Conservation (phyloP, 208 protist genomes). For the Trypanosoma conorhini region DNA sequence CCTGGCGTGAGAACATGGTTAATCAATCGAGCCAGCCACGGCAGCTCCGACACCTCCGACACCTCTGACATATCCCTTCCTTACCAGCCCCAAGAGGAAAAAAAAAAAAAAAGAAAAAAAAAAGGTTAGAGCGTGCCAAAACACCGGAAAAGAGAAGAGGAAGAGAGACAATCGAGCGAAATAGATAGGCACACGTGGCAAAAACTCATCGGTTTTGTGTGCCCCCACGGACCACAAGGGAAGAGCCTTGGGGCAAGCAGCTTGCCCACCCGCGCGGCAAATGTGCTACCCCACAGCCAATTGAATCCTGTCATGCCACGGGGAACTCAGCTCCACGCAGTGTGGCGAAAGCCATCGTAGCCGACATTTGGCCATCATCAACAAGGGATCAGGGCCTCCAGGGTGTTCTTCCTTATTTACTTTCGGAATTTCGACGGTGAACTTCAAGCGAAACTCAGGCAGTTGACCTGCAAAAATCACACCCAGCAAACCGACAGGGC, state of each 20-base stretch:
- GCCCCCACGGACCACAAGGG: not conserved
- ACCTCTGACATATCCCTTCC: not conserved
- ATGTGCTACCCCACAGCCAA: conserved; percentile 32
- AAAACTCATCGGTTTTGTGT: not conserved
- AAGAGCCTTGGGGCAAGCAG: not conserved
- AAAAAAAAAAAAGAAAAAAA: too few relatives aligned
- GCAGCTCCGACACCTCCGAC: conserved; percentile 42
- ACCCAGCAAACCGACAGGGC: conserved; percentile 16
- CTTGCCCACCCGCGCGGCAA: not conserved
- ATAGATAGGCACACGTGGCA: not conserved
- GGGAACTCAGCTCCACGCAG: conserved; percentile 75
- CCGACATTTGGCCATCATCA: conserved; percentile 43
- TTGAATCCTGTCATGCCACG: conserved; percentile 70
- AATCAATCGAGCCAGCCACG: conserved; percentile 64
- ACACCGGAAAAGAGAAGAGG: conserved; percentile 23
- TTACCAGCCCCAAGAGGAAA: not conserved
- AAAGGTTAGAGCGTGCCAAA: too few relatives aligned
- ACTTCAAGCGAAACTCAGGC: conserved; percentile 25
- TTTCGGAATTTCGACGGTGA: conserved; percentile 23
- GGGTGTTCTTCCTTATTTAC: not conserved
- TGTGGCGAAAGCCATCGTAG: conserved; percentile 83
- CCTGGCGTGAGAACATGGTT: conserved; percentile 88
- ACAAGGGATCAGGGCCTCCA: conserved; percentile 9
- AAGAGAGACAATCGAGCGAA: not conserved
- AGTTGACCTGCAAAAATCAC: conserved; percentile 22